Percentiles rank a stretch among this genome's conserved stretches.
phyloP scores from a whole-genome alignment of 2,329 filamentous ascomycete species.

The Fusarium avenaceum region DNA sequence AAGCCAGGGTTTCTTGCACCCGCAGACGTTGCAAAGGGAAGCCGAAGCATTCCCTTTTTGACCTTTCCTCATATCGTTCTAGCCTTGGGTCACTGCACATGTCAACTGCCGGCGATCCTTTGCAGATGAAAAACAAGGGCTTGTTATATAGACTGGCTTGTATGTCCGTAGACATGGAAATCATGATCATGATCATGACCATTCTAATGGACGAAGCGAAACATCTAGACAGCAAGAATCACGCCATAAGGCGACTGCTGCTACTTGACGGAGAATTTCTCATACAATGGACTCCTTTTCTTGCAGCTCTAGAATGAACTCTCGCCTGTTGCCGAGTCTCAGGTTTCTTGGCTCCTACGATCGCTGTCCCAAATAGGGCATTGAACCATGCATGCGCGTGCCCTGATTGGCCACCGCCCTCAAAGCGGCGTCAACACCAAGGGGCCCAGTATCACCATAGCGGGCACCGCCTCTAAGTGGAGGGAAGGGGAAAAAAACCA shows the following conservation, averaged over 20 bases:
- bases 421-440: slow-evolving; percentile 27
- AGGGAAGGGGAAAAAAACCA: slow-evolving; percentile 38
- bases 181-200: too few relatives aligned
- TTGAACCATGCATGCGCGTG: slow-evolving; percentile 23
- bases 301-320: slow-evolving; percentile 36
- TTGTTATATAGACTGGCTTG: too few relatives aligned
- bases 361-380: slow-evolving; percentile 47
- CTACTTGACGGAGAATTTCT: slow-evolving; percentile 10
- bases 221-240: slow-evolving; percentile 4
- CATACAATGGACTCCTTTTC: too few relatives aligned
- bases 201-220: too few relatives aligned
- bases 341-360: slow-evolving; percentile 41
- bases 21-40: slow-evolving; percentile 37
- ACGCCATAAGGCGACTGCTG: slow-evolving; percentile 38
- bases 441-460: slow-evolving; percentile 8
- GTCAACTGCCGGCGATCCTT: neutral
- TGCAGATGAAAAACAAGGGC: too few relatives aligned
- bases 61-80: slow-evolving; percentile 33
- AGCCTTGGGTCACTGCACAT: slow-evolving; percentile 38
- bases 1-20: slow-evolving; percentile 43
- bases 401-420: slow-evolving; percentile 47
- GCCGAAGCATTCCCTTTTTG: too few relatives aligned
- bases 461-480: slow-evolving; percentile 27
- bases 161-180: too few relatives aligned
- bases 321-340: slow-evolving; percentile 32